A percentile compares a stretch with the other conserved stretches of the same genome.
phyloP scores from a whole-genome alignment of 2,329 filamentous ascomycete genomes.

The Aspergillus brasiliensis region DNA sequence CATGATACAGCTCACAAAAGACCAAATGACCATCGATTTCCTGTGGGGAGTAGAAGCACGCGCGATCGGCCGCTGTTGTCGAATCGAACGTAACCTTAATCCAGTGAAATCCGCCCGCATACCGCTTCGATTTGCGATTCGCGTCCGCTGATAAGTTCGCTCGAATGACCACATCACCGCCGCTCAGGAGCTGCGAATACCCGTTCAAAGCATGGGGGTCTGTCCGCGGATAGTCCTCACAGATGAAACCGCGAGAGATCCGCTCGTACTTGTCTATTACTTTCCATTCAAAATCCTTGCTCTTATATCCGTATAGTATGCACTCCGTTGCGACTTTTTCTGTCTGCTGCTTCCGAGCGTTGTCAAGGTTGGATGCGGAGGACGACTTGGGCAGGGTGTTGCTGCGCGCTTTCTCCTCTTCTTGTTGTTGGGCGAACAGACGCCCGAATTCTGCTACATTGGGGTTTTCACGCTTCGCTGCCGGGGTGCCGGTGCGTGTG shows the following conservation, averaged over 20 bases:
- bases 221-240: constrained; percentile 88
- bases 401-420: constrained; percentile 40
- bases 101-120: constrained; percentile 86
- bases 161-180: constrained; percentile 70
- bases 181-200: constrained; percentile 72
- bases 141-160: constrained; percentile 70
- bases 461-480: constrained; percentile 57
- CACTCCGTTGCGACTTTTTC: constrained; percentile 71
- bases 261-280: constrained; percentile 87
- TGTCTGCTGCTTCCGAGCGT: constrained; percentile 38
- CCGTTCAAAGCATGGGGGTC: constrained; percentile 71
- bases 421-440: constrained; percentile 48
- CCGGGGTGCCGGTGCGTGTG: constrained; percentile 61
- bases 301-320: constrained; percentile 80
- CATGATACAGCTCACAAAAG: constrained; percentile 70
- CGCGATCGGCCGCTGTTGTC: constrained; percentile 68
- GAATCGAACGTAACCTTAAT: constrained; percentile 84
- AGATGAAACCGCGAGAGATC: constrained; percentile 76
- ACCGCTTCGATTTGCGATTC: constrained; percentile 75
- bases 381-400: constrained; percentile 42
- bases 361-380: constrained; percentile 44
- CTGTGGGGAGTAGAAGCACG: constrained; percentile 70
- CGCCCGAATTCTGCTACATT: constrained; percentile 52
- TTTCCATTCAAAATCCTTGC: constrained; percentile 71
- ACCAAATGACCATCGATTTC: constrained; percentile 70